Evolutionary conservation across 1,284 basidiomycete species (phyloP).

Genomic region (Marasmius oreades): DNA sequence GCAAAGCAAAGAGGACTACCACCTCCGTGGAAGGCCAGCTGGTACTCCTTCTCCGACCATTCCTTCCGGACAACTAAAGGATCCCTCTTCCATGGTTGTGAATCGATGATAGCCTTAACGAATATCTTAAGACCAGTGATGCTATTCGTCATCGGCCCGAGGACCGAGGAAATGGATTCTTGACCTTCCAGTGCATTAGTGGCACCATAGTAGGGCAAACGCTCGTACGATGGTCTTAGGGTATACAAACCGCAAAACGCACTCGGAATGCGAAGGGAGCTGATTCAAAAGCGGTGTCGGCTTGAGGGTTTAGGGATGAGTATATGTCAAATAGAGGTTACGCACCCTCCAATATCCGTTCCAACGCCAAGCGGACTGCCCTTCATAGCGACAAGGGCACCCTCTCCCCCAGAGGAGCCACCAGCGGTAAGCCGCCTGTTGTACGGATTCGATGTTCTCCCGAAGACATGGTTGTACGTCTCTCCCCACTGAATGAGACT

Average conservation of each 20-base stretch:
- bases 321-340: not conserved
- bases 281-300: slow-evolving; percentile 20
- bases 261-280: slow-evolving; percentile 69
- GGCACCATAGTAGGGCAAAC: slow-evolving; percentile 68
- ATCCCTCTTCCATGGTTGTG: slow-evolving; percentile 69
- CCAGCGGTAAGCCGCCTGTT: slow-evolving; percentile 48
- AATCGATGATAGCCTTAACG: slow-evolving; percentile 51
- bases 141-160: slow-evolving; percentile 66
- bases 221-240: slow-evolving; percentile 65
- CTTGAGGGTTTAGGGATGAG: not conserved
- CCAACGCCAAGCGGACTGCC: slow-evolving; percentile 59
- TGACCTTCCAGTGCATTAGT: slow-evolving; percentile 65
- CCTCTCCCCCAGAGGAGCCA: slow-evolving; percentile 63
- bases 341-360: slow-evolving; percentile 64
- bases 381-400: slow-evolving; percentile 23
- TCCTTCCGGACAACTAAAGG: slow-evolving; percentile 58
- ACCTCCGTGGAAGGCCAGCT: slow-evolving; percentile 54
- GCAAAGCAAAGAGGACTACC: slow-evolving; percentile 56
- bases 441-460: slow-evolving; percentile 43
- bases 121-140: slow-evolving; percentile 61
- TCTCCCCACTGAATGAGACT: slow-evolving; percentile 45
- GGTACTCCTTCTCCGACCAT: slow-evolving; percentile 62
- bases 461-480: slow-evolving; percentile 52
- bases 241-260: slow-evolving; percentile 66
- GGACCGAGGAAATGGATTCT: slow-evolving; percentile 66